phyloP scores from a whole-genome alignment of 805 yeast species.

The Monosporozyma siamensis region DNA sequence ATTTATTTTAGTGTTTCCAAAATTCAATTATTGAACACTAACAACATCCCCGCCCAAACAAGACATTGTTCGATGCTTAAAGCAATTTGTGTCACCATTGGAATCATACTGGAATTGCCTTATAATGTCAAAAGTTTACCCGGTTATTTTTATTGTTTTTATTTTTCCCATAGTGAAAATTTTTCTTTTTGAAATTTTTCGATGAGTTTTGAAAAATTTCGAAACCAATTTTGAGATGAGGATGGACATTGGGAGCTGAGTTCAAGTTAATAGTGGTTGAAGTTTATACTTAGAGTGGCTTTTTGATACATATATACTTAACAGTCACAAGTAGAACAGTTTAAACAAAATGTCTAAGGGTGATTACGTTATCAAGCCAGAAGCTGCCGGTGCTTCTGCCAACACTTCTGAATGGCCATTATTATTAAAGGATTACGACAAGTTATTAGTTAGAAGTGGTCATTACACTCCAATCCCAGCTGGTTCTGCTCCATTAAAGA shows the following conservation, averaged over 20 bases:
- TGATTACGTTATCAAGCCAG: conserved; percentile 82
- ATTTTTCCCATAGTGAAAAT: background rate
- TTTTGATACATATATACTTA: too few species aligned
- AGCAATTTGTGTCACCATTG: background rate
- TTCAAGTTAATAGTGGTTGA: too few species aligned
- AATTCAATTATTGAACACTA: too few species aligned
- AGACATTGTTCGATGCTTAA: too few species aligned
- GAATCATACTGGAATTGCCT: too few species aligned
- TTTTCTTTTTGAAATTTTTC: too few species aligned
- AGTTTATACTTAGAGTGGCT: too few species aligned
- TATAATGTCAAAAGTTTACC: background rate
- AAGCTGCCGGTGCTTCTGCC: conserved; percentile 61
- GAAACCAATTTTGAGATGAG: background rate
- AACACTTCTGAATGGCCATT: conserved; percentile 96
- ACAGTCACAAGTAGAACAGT: too few species aligned
- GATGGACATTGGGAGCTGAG: too few species aligned
- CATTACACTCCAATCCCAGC: conserved; percentile 97
- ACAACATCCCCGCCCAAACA: too few species aligned
- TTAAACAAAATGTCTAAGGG: conserved; percentile 39
- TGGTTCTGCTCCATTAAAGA: conserved; percentile 88
- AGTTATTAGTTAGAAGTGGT: conserved; percentile 87
- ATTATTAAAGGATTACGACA: conserved; percentile 86
- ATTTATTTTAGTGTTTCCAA: too few species aligned
- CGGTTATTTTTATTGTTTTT: background rate
- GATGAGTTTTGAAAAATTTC: conserved; percentile 5